Evolutionary conservation across 768 basidiomycete genomes (phyloP).

Genomic region (Lentinula sp.): DNA sequence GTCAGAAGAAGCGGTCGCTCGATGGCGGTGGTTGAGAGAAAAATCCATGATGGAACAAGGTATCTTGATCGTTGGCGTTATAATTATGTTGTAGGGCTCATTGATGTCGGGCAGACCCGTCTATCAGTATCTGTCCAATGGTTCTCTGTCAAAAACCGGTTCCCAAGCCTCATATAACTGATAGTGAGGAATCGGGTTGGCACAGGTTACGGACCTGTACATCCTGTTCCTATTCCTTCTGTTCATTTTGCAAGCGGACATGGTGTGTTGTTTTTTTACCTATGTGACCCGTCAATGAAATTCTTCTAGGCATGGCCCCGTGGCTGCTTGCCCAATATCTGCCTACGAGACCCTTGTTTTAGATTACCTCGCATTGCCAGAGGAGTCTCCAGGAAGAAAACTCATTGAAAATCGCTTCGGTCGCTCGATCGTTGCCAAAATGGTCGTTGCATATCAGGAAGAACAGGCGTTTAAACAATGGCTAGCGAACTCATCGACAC

Average conservation of each 20-base stretch:
- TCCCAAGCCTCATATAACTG: slow-evolving; percentile 39
- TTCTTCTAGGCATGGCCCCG: slow-evolving; percentile 72
- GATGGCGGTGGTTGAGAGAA: slow-evolving; percentile 77
- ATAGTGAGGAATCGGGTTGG: slow-evolving; percentile 61
- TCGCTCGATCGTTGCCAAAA: slow-evolving; percentile 46
- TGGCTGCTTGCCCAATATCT: slow-evolving; percentile 63
- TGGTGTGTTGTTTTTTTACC: slow-evolving; percentile 42
- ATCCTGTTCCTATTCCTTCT: slow-evolving; percentile 73
- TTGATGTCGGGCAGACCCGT: slow-evolving; percentile 48
- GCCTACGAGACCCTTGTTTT: slow-evolving; percentile 58
- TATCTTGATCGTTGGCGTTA: slow-evolving; percentile 17
- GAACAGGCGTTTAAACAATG: slow-evolving; percentile 71
- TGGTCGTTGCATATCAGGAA: slow-evolving; percentile 63
- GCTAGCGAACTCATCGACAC: slow-evolving; percentile 62
- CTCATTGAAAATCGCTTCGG: slow-evolving; percentile 64
- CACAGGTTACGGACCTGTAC: slow-evolving; percentile 67
- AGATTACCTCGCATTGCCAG: slow-evolving; percentile 58
- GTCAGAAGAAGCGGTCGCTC: slow-evolving; percentile 51
- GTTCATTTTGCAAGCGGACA: slow-evolving; percentile 73
- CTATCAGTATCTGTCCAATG: slow-evolving; percentile 77
- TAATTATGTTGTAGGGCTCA: not conserved
- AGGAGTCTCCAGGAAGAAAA: slow-evolving; percentile 42
- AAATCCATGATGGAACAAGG: slow-evolving; percentile 72
- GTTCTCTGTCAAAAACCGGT: slow-evolving; percentile 78
- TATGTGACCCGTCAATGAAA: not conserved